A percentile compares a stretch with the other conserved stretches of the same genome.
Evolutionary conservation across 805 yeast species (phyloP).

Genomic region (Grigorovia transvaalensis): DNA sequence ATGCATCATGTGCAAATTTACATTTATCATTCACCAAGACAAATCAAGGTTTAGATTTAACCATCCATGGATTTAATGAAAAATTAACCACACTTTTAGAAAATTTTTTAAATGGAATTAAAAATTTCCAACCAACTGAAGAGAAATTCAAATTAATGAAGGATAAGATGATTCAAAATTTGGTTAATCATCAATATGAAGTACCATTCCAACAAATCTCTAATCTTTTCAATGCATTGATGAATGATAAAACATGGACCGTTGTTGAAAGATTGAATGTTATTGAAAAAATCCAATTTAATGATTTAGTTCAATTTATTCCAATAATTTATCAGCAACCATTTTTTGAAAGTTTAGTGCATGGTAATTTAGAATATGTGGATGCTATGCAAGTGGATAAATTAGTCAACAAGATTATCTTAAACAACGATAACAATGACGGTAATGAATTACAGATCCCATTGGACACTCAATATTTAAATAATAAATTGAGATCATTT

Average conservation of each 20-base stretch:
- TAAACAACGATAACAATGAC: not conserved
- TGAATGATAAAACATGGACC: slow-evolving; percentile 66
- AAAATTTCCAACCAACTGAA: slow-evolving; percentile 38
- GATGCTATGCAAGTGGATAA: slow-evolving; percentile 44
- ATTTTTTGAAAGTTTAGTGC: slow-evolving; percentile 60
- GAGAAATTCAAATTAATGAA: slow-evolving; percentile 59
- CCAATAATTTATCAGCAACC: slow-evolving; percentile 47
- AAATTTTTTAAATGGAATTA: slow-evolving; percentile 46
- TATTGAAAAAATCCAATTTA: slow-evolving; percentile 35
- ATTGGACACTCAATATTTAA: slow-evolving; percentile 15
- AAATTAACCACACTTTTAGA: slow-evolving; percentile 56
- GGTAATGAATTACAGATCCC: not conserved
- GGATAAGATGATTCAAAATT: slow-evolving; percentile 50
- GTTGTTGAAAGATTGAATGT: slow-evolving; percentile 49
- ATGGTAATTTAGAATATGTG: slow-evolving; percentile 56
- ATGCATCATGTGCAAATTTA: slow-evolving; percentile 76
- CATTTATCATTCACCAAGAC: slow-evolving; percentile 45
- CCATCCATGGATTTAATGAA: slow-evolving; percentile 73
- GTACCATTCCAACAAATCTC: slow-evolving; percentile 76
- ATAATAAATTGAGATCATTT: slow-evolving; percentile 31
- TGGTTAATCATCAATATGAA: slow-evolving; percentile 58
- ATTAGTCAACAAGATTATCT: slow-evolving; percentile 2
- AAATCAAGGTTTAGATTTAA: slow-evolving; percentile 61
- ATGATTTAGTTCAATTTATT: slow-evolving; percentile 42
- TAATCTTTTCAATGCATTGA: slow-evolving; percentile 45